A percentile compares a stretch with the other conserved stretches of the same genome.
phyloP scores from a whole-genome alignment of 2,329 filamentous ascomycete genomes.

The Thermomyces lanuginosus region DNA sequence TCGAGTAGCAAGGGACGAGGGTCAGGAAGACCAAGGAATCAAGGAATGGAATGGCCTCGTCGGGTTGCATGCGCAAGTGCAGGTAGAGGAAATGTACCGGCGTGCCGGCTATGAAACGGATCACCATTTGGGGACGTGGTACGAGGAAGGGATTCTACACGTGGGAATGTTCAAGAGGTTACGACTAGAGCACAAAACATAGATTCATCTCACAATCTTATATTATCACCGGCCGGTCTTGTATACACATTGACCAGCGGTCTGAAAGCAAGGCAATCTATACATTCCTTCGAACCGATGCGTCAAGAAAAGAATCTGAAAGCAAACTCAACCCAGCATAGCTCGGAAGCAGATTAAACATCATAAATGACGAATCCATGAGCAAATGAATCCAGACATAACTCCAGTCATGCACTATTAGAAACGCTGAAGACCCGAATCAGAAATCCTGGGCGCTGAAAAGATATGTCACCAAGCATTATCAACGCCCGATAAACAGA shows the following conservation, averaged over 20 bases:
- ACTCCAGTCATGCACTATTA: constrained; percentile 1
- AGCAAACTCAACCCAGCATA: constrained; percentile 1
- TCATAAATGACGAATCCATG: no score
- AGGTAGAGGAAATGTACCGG: constrained; percentile 48
- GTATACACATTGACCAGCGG: not conserved
- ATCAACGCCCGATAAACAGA: not conserved
- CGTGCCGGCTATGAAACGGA: constrained; percentile 60
- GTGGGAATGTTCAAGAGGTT: constrained; percentile 60
- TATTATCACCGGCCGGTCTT: not conserved
- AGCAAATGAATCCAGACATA: no score
- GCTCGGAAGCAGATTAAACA: constrained; percentile 1
- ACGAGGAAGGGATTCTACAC: constrained; percentile 70
- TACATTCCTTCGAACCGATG: not conserved
- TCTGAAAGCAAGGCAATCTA: not conserved
- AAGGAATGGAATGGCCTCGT: constrained; percentile 54
- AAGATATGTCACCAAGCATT: not conserved
- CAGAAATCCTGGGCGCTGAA: not conserved
- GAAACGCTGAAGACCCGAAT: not conserved
- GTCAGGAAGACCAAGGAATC: constrained; percentile 29
- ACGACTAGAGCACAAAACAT: constrained; percentile 5
- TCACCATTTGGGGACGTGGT: constrained; percentile 57
- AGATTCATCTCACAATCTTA: not conserved
- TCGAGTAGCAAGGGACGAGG: constrained; percentile 23
- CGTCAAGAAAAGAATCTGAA: not conserved
- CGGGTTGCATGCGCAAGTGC: constrained; percentile 62